These are phyloP conservation scores for Boletus semigastroideus DNA, from an alignment of 1,284 basidiomycete genomes.

Conservation along the genomic window DNA sequence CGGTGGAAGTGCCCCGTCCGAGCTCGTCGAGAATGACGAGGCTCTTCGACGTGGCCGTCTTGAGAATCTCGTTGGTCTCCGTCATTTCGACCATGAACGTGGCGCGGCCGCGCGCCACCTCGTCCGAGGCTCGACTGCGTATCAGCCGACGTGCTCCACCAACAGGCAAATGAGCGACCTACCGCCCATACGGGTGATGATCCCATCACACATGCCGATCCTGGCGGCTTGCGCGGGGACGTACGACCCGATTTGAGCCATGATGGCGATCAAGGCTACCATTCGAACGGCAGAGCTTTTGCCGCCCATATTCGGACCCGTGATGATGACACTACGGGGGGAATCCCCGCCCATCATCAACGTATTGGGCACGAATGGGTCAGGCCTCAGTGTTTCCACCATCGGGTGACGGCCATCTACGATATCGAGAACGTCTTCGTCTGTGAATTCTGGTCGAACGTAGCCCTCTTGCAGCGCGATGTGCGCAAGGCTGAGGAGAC, in stretches of 20 bases:
- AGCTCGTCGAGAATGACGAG: conserved; percentile 87
- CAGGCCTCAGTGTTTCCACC: conserved; percentile 72
- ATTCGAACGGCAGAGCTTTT: conserved; percentile 79
- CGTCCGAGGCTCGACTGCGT: conserved; percentile 69
- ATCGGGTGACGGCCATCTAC: conserved; percentile 79
- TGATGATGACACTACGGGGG: conserved; percentile 73
- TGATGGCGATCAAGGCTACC: conserved; percentile 71
- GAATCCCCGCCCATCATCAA: conserved; percentile 54
- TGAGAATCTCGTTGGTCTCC: conserved; percentile 90
- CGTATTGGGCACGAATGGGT: conserved; percentile 81
- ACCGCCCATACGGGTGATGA: conserved; percentile 88
- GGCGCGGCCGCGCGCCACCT: conserved; percentile 79
- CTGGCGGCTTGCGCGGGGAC: conserved; percentile 74
- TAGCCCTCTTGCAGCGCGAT: conserved; percentile 77
- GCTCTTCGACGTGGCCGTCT: conserved; percentile 67
- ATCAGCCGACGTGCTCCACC: conserved; percentile 8
- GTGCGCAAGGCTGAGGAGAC: conserved; percentile 67
- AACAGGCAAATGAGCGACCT: conserved; percentile 16
- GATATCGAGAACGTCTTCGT: conserved; percentile 62
- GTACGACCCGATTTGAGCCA: conserved; percentile 72
- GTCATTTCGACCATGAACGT: conserved; percentile 97
- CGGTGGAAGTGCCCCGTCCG: conserved; percentile 83
- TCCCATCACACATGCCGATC: conserved; percentile 78
- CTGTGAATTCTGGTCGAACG: conserved; percentile 62
- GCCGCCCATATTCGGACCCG: conserved; percentile 81